Percentiles rank a stretch among this genome's conserved stretches.
Conservation (phyloP, 2,329 filamentous ascomycete genomes). For the Alternaria brassicae region DNA sequence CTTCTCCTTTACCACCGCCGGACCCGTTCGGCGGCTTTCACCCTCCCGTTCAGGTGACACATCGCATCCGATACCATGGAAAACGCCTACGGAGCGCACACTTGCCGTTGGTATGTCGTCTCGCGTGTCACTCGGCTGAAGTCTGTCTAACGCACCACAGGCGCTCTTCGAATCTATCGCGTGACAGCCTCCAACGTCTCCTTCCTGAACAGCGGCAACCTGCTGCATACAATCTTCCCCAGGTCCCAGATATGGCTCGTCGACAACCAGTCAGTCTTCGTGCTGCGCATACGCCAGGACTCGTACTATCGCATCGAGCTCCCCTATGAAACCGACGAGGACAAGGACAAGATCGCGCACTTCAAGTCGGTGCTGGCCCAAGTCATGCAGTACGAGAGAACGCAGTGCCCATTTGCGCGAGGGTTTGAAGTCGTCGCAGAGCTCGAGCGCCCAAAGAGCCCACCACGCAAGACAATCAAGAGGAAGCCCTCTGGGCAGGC, state of each 20-base stretch:
- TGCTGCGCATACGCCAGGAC: slow-evolving; percentile 82
- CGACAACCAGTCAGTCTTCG: slow-evolving; percentile 81
- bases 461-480: slow-evolving; percentile 56
- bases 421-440: slow-evolving; percentile 76
- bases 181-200: slow-evolving; percentile 80
- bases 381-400: slow-evolving; percentile 85
- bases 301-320: slow-evolving; percentile 93
- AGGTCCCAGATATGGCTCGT: slow-evolving; percentile 95
- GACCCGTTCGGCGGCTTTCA: slow-evolving; percentile 46
- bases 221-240: slow-evolving; percentile 84
- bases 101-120: slow-evolving; percentile 72
- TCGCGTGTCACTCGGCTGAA: background rate
- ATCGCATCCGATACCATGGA: slow-evolving; percentile 70
- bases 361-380: slow-evolving; percentile 74
- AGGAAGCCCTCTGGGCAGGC: slow-evolving; percentile 64
- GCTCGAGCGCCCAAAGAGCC: slow-evolving; percentile 71
- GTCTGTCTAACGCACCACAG: slow-evolving; percentile 50
- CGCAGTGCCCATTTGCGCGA: slow-evolving; percentile 82
- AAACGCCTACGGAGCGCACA: slow-evolving; percentile 77
- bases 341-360: slow-evolving; percentile 68
- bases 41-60: slow-evolving; percentile 51
- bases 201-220: slow-evolving; percentile 83
- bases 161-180: slow-evolving; percentile 81
- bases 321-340: slow-evolving; percentile 69
- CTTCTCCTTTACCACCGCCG: slow-evolving; percentile 63